A percentile compares a stretch with the other conserved stretches of the same genome.
Evolutionary conservation across 2,329 filamentous ascomycete genomes (phyloP).

Genomic region (Aureobasidium lini): DNA sequence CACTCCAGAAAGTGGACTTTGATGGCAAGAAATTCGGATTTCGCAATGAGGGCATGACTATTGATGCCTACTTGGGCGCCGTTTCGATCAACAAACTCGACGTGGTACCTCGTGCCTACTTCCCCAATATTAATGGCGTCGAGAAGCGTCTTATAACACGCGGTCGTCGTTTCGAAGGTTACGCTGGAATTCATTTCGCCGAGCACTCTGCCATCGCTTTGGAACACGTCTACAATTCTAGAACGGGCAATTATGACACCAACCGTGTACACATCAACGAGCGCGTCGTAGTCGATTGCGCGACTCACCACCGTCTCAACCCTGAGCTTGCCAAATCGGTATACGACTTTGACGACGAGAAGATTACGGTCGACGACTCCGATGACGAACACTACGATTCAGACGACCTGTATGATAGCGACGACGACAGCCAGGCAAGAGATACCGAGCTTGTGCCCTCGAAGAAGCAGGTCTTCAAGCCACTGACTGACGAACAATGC

Average conservation of each 20-base stretch:
- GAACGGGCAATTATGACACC: conserved; percentile 12
- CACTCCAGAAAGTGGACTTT: conserved; percentile 27
- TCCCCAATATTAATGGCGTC: conserved; percentile 15
- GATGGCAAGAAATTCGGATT: conserved; percentile 27
- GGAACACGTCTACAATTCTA: conserved; percentile 12
- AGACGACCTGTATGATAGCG: not conserved
- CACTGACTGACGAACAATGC: conserved; percentile 20
- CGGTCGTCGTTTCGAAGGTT: conserved; percentile 21
- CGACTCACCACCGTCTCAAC: conserved; percentile 25
- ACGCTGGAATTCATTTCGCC: conserved; percentile 24
- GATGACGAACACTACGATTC: not conserved
- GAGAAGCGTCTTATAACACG: conserved; percentile 20
- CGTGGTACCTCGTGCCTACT: conserved; percentile 21
- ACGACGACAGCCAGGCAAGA: not conserved
- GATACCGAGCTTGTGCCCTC: conserved; percentile 17
- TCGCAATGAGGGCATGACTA: conserved; percentile 11
- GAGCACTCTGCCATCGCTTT: conserved; percentile 22
- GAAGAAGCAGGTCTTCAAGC: conserved; percentile 13
- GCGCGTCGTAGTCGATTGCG: conserved; percentile 24
- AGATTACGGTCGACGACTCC: not conserved
- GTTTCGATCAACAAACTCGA: conserved; percentile 21
- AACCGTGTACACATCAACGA: conserved; percentile 23
- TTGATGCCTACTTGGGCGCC: conserved; percentile 20
- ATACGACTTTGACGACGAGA: conserved; percentile 17
- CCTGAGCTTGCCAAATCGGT: conserved; percentile 21